These are phyloP conservation scores for Globomyces sp. DNA, from an alignment of 371 early-diverging fungal genomes.

Conservation along the genomic window DNA sequence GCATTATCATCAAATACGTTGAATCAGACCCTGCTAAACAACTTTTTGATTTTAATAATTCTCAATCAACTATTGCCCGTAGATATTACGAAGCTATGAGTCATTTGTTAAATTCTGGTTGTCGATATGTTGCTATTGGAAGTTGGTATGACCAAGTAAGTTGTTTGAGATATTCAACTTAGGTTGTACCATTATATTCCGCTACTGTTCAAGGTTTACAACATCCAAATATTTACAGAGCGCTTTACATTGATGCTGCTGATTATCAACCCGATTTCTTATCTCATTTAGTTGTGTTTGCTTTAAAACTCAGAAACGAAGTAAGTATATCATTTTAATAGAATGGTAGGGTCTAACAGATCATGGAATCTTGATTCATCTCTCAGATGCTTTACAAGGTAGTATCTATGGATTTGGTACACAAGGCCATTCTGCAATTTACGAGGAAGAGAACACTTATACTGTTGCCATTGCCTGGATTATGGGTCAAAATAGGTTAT, in stretches of 20 bases:
- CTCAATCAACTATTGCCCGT: conserved; percentile 59
- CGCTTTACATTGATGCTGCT: conserved; percentile 79
- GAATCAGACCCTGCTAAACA: conserved; percentile 90
- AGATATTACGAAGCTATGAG: conserved; percentile 67
- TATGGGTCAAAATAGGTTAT: conserved; percentile 21
- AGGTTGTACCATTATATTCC: conserved; percentile 64
- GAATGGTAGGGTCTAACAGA: conserved; percentile 64
- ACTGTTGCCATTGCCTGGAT: conserved; percentile 22
- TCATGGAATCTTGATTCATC: conserved; percentile 76
- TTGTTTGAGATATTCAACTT: conserved; percentile 37
- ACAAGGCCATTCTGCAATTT: conserved; percentile 87
- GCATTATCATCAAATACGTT: conserved; percentile 77
- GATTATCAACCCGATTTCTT: conserved; percentile 78
- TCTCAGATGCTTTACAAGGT: conserved; percentile 83
- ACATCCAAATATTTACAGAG: conserved; percentile 85
- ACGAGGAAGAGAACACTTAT: conserved; percentile 86
- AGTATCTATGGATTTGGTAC: conserved; percentile 73
- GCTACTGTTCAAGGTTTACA: conserved; percentile 77
- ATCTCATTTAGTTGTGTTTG: conserved; percentile 77
- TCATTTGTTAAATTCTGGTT: conserved; percentile 62
- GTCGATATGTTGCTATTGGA: conserved; percentile 68
- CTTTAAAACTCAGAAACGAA: conserved; percentile 75
- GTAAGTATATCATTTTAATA: too few species aligned
- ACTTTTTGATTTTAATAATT: conserved; percentile 87
- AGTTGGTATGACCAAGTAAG: conserved; percentile 86